Evolutionary conservation across 208 protist species (phyloP).

Genomic region (Balamuthia mandrillaris): DNA sequence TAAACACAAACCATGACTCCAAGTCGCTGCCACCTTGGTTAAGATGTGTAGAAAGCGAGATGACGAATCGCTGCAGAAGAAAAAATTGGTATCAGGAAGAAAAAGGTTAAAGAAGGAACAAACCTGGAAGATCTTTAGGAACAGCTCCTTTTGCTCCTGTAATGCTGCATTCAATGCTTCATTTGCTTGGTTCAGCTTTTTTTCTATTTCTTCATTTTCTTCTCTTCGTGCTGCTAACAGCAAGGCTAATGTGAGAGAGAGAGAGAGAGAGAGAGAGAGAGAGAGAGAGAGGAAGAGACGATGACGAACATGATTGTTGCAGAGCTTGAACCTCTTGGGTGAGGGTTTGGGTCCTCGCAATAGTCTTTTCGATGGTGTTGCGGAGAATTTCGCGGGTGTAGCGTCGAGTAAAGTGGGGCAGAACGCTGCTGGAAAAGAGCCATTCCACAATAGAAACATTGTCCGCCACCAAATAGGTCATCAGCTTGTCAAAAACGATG

Average conservation of each 20-base stretch:
- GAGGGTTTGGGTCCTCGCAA: neutral
- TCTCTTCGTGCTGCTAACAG: too few species aligned
- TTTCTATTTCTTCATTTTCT: neutral
- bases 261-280: neutral
- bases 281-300: neutral
- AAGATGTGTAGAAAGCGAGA: too few species aligned
- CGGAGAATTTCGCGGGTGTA: conserved; percentile 1
- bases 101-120: neutral
- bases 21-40: too few species aligned
- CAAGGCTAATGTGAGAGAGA: too few species aligned
- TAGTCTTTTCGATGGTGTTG: conserved; percentile 8
- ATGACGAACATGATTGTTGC: neutral
- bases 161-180: neutral
- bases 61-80: too few species aligned
- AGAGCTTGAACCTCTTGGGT: neutral
- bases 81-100: neutral
- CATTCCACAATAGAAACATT: neutral
- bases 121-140: conserved; percentile 26
- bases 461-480: conserved; percentile 15
- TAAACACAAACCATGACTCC: too few species aligned
- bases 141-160: conserved; percentile 10
- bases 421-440: neutral
- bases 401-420: neutral
- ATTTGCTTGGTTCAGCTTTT: neutral
- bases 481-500: conserved; percentile 13